Conservation (phyloP, 495 filamentous ascomycete genomes). For the Neurospora sp. region DNA sequence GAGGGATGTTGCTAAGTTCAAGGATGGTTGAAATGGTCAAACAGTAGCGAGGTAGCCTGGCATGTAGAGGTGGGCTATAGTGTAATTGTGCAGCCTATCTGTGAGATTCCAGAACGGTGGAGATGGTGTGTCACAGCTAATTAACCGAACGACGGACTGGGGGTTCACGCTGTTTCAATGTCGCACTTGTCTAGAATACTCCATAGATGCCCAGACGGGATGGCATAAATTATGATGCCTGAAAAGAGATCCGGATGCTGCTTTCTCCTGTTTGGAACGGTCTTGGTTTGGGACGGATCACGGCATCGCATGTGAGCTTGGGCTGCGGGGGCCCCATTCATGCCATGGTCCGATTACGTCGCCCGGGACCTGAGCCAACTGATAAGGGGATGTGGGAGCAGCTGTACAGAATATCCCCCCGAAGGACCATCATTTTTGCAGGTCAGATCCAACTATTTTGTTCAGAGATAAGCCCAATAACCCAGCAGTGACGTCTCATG, state of each 20-base stretch:
- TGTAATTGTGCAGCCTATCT: background rate
- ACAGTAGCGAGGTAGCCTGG: background rate
- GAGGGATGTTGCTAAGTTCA: background rate
- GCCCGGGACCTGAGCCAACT: constrained; percentile 1
- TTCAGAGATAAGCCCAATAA: background rate
- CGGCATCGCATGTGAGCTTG: constrained; percentile 3
- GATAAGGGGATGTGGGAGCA: background rate
- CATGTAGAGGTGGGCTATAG: background rate
- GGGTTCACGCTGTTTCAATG: background rate
- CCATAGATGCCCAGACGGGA: background rate
- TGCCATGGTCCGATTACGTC: constrained; percentile 4
- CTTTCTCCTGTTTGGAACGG: background rate
- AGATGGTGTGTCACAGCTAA: background rate
- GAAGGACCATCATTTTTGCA: too few species aligned
- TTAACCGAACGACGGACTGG: background rate
- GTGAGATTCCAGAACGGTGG: background rate
- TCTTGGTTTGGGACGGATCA: background rate
- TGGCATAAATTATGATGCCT: background rate
- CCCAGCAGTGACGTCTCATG: constrained; percentile 5
- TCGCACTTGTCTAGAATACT: background rate
- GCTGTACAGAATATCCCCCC: background rate
- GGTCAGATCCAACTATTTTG: background rate
- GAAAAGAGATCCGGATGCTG: background rate
- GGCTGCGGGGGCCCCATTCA: background rate
- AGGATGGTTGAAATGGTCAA: background rate